These are phyloP conservation scores for Solanum tarijense DNA, from an alignment of 257 asterid species.

Conservation along the genomic window DNA sequence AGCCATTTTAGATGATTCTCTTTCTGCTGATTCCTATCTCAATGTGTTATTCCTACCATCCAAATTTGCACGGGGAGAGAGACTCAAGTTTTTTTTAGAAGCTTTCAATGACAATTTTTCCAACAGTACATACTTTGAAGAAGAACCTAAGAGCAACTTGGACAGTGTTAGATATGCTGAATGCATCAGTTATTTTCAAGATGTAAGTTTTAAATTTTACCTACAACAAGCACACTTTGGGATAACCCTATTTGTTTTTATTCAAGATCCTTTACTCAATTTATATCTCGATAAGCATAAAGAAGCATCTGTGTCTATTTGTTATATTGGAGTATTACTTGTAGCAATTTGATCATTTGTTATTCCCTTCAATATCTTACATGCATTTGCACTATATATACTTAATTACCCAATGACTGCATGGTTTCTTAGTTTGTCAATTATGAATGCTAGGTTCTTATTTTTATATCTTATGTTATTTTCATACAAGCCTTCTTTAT, in stretches of 20 bases:
- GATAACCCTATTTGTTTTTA: not conserved
- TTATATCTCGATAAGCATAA: not conserved
- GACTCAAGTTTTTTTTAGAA: constrained; percentile 67
- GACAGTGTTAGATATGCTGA: constrained; percentile 83
- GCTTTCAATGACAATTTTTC: constrained; percentile 45
- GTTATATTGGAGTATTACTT: not conserved
- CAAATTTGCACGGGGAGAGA: constrained; percentile 88
- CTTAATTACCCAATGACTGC: not conserved
- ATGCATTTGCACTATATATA: not conserved
- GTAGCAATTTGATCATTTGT: not conserved
- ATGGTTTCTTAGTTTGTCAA: not conserved
- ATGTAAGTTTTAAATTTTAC: constrained; percentile 37
- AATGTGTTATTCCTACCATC: constrained; percentile 93
- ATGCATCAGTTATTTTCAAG: constrained; percentile 76
- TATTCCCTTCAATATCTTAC: not conserved
- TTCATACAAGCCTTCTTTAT: not conserved
- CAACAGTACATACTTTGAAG: constrained; percentile 37
- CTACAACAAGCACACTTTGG: not conserved
- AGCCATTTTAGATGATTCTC: constrained; percentile 89
- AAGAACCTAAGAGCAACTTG: constrained; percentile 87
- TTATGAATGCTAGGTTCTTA: not conserved
- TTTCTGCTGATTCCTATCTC: constrained; percentile 98
- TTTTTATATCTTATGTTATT: not conserved
- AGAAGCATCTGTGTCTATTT: not conserved
- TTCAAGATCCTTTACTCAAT: not conserved